These are phyloP conservation scores for Zygotorulaspora mrakii DNA, from an alignment of 1,139 yeast species.

Conservation along the genomic window DNA sequence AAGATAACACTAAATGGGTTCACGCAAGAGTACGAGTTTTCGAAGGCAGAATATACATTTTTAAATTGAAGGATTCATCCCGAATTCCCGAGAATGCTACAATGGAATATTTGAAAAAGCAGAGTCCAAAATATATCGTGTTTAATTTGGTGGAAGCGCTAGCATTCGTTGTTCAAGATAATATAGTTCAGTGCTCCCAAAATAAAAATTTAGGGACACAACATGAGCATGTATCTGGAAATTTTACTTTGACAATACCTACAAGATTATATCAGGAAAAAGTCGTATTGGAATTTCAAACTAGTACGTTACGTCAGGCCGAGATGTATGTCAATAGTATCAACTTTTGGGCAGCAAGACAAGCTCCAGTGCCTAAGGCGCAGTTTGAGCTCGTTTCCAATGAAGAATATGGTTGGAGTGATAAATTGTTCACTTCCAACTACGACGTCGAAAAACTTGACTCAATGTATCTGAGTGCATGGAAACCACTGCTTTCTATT, in stretches of 20 bases:
- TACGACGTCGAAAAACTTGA: neutral
- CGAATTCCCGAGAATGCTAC: conserved; percentile 16
- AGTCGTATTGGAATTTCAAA: conserved; percentile 28
- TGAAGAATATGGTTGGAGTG: conserved; percentile 80
- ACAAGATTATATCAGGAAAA: conserved; percentile 35
- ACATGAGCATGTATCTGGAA: conserved; percentile 25
- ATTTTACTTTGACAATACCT: conserved; percentile 37
- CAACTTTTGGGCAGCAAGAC: conserved; percentile 87
- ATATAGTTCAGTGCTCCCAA: conserved; percentile 21
- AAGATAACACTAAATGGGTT: conserved; percentile 22
- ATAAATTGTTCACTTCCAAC: conserved; percentile 19
- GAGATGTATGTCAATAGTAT: conserved; percentile 70
- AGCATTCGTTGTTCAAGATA: conserved; percentile 29
- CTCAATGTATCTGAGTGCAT: conserved; percentile 30
- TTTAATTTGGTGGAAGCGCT: conserved; percentile 26
- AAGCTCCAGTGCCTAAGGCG: conserved; percentile 66
- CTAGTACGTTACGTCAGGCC: conserved; percentile 69
- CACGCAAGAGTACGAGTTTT: conserved; percentile 23
- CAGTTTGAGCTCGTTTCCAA: conserved; percentile 59
- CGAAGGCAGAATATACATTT: conserved; percentile 32
- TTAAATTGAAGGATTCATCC: conserved; percentile 12
- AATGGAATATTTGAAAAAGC: conserved; percentile 34
- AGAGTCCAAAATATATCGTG: conserved; percentile 19
- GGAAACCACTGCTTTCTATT: conserved; percentile 42
- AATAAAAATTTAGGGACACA: conserved; percentile 6